Percentiles rank a stretch among this genome's conserved stretches.
Evolutionary conservation across 208 protist genomes (phyloP).

Genomic region (Leishmania major): DNA sequence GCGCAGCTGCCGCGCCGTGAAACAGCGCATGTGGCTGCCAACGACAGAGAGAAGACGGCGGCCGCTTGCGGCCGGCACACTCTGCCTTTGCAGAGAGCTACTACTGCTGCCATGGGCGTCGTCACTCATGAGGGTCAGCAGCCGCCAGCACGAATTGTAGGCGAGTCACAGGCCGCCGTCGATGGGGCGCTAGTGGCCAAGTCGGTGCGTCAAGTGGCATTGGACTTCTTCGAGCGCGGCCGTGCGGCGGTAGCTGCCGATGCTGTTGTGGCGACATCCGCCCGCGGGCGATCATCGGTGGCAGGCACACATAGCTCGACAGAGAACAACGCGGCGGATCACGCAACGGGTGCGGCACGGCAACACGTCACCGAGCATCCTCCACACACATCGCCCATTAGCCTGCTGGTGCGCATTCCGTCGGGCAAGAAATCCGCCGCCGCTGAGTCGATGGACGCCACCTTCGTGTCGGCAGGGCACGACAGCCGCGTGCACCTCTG

Average conservation of each 20-base stretch:
- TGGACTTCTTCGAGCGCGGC: constrained; percentile 11
- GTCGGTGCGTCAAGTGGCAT: constrained; percentile 4
- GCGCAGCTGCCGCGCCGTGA: not conserved
- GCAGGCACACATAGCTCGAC: not conserved
- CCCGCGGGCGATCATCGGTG: not conserved
- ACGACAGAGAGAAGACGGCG: not conserved
- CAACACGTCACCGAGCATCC: not conserved
- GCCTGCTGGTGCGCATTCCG: constrained; percentile 9
- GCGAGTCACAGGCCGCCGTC: not conserved
- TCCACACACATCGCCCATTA: constrained; percentile 1
- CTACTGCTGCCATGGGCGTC: not conserved
- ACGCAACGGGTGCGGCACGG: not conserved
- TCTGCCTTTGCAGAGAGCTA: not conserved
- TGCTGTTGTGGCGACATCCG: not conserved
- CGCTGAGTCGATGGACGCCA: not conserved
- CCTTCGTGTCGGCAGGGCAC: constrained; percentile 4
- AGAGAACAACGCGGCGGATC: not conserved
- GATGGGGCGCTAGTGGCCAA: not conserved
- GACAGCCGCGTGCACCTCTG: constrained; percentile 29
- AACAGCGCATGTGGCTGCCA: not conserved
- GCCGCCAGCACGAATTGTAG: not conserved
- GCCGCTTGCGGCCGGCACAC: not conserved
- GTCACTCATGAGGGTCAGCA: not conserved
- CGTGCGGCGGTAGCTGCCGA: not conserved
- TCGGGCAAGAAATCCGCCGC: not conserved